These are phyloP conservation scores for Mortierella polycephala DNA, from an alignment of 371 early-diverging fungal genomes.

Conservation along the genomic window DNA sequence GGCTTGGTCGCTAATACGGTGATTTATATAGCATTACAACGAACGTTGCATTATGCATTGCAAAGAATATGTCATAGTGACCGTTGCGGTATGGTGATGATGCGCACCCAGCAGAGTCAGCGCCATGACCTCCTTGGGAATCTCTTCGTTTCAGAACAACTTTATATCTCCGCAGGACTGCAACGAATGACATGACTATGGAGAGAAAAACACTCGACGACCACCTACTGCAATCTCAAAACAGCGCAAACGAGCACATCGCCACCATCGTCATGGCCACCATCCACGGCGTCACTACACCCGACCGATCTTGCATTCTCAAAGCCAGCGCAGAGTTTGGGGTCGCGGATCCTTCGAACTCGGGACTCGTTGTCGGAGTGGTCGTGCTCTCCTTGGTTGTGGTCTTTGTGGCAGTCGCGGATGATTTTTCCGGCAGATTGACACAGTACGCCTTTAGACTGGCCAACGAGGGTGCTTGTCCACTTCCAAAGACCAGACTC, in stretches of 20 bases:
- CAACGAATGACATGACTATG: too few species aligned
- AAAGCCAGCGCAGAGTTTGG: constrained; percentile 19
- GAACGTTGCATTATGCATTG: too few species aligned
- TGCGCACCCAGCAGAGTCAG: too few species aligned
- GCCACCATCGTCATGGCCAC: background rate
- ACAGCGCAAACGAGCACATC: background rate
- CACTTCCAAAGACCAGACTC: constrained; percentile 29
- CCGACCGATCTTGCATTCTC: background rate
- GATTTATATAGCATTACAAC: too few species aligned
- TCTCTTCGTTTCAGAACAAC: too few species aligned
- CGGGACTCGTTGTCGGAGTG: background rate
- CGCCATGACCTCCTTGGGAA: too few species aligned
- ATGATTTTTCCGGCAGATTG: background rate
- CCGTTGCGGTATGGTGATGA: too few species aligned
- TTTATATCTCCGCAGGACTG: too few species aligned
- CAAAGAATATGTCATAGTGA: too few species aligned
- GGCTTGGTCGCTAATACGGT: too few species aligned
- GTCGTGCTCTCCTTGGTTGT: background rate
- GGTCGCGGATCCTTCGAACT: background rate
- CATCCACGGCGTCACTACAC: too few species aligned
- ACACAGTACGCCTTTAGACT: constrained; percentile 33
- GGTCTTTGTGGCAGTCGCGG: background rate
- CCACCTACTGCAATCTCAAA: too few species aligned
- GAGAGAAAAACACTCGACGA: background rate
- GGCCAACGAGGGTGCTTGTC: constrained; percentile 8